Conservation (phyloP, 768 basidiomycete genomes). For the Vararia minispora region DNA sequence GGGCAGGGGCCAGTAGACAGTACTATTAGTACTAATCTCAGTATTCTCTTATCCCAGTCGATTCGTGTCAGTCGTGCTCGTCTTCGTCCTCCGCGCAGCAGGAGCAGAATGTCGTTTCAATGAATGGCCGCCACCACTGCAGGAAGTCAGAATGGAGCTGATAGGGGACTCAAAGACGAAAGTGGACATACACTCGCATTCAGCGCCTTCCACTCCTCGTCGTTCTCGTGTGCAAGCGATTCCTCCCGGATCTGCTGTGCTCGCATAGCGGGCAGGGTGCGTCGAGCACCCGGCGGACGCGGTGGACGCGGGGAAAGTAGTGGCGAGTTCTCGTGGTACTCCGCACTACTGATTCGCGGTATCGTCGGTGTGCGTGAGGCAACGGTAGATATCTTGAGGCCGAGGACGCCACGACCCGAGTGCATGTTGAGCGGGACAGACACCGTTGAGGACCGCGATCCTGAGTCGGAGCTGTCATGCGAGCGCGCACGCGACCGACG, state of each 20-base stretch:
- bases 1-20: slow-evolving; percentile 7
- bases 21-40: slow-evolving; percentile 3
- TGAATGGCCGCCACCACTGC: slow-evolving; percentile 83
- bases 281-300: slow-evolving; percentile 3
- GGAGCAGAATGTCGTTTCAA: slow-evolving; percentile 56
- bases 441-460: slow-evolving; percentile 59
- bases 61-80: slow-evolving; percentile 27
- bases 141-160: not conserved
- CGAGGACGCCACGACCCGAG: slow-evolving; percentile 51
- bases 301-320: slow-evolving; percentile 1
- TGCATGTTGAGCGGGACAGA: slow-evolving; percentile 62
- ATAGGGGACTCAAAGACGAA: not conserved
- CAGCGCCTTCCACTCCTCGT: slow-evolving; percentile 16
- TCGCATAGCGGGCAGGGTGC: slow-evolving; percentile 9
- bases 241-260: slow-evolving; percentile 14
- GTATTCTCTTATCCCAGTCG: not conserved
- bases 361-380: not conserved
- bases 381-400: slow-evolving; percentile 35
- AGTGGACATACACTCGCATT: slow-evolving; percentile 34
- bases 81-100: slow-evolving; percentile 43
- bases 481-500: slow-evolving; percentile 29
- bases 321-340: slow-evolving; percentile 5
- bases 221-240: slow-evolving; percentile 14
- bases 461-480: slow-evolving; percentile 10
- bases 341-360: not conserved